Evolutionary conservation across 805 yeast species (phyloP).

Genomic region (Metschnikowia gelsemii): DNA sequence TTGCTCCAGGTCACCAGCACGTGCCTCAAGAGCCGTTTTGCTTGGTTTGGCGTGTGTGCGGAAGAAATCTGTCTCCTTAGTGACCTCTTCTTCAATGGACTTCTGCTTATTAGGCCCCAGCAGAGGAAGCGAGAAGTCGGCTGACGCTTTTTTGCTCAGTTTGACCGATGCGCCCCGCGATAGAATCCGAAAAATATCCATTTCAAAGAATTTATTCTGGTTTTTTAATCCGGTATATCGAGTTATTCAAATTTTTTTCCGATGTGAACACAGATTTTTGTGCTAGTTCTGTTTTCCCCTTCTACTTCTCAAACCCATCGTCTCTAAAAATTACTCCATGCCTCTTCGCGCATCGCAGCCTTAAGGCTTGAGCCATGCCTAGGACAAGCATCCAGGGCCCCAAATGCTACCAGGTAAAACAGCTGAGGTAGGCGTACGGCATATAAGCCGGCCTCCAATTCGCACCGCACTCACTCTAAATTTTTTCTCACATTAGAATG

Average conservation of each 20-base stretch:
- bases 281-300: no score
- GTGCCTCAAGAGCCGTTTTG: neutral
- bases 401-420: no score
- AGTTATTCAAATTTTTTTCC: no score
- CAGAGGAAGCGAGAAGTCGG: slow-evolving; percentile 38
- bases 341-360: slow-evolving; percentile 8
- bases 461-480: slow-evolving; percentile 3
- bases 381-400: no score
- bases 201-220: no score
- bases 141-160: slow-evolving; percentile 47
- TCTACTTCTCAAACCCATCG: no score
- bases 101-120: slow-evolving; percentile 32
- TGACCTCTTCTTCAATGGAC: slow-evolving; percentile 50
- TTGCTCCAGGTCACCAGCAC: slow-evolving; percentile 16
- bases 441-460: neutral
- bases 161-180: slow-evolving; percentile 82
- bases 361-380: no score
- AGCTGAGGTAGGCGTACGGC: neutral
- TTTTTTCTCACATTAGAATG: slow-evolving; percentile 2
- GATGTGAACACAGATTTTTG: neutral
- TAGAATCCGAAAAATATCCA: slow-evolving; percentile 88
- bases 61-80: slow-evolving; percentile 82
- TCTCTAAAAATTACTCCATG: neutral
- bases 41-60: slow-evolving; percentile 25
- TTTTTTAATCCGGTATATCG: no score